Conservation (phyloP, 2,329 filamentous ascomycete genomes). For the Nigrospora osmanthi region DNA sequence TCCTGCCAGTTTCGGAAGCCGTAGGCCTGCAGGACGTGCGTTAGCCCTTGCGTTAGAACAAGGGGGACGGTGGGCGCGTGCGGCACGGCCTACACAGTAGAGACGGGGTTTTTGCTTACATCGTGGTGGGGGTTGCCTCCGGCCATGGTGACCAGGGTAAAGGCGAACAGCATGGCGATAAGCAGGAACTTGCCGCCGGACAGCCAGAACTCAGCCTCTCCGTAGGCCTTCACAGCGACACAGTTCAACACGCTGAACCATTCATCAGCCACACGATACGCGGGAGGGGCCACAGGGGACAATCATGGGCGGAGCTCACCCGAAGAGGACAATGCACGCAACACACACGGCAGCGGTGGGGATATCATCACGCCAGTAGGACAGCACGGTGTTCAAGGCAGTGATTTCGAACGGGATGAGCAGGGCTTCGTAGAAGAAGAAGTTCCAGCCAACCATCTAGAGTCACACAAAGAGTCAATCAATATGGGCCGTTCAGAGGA, state of each 20-base stretch:
- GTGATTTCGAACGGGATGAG: constrained; percentile 27
- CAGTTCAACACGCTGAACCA: constrained; percentile 24
- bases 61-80: too few relatives aligned
- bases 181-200: constrained; percentile 30
- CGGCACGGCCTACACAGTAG: too few relatives aligned
- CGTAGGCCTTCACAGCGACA: constrained; percentile 32
- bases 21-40: constrained; percentile 7
- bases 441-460: constrained; percentile 28
- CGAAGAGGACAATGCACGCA: constrained; percentile 10
- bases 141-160: constrained; percentile 35
- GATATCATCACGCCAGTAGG: constrained; percentile 34
- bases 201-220: constrained; percentile 37
- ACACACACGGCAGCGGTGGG: constrained; percentile 37
- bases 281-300: constrained; percentile 1
- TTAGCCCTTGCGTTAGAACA: too few relatives aligned
- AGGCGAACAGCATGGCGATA: constrained; percentile 20
- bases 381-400: constrained; percentile 25
- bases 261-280: not conserved
- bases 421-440: constrained; percentile 25
- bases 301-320: constrained; percentile 22
- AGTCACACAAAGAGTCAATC: too few relatives aligned
- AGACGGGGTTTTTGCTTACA: not conserved
- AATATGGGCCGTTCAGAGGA: too few relatives aligned
- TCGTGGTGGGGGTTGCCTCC: constrained; percentile 33
- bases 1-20: constrained; percentile 31